Conservation (phyloP, 768 basidiomycete species). For the Lentinula raphanica region DNA sequence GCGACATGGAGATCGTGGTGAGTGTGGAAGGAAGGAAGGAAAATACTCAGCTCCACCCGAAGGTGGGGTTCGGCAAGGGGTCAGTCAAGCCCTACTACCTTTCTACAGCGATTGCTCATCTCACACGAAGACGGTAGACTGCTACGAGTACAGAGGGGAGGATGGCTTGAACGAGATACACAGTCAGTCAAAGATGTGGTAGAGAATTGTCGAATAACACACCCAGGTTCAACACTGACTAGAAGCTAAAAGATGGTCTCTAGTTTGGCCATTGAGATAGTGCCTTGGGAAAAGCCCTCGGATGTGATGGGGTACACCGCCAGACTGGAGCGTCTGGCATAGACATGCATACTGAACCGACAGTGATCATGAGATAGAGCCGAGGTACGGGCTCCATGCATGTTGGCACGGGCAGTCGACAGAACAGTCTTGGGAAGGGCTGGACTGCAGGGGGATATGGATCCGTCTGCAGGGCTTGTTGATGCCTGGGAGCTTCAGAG, state of each 20-base stretch:
- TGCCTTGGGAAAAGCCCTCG: conserved; percentile 93
- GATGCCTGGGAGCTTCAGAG: background rate
- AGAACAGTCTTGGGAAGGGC: background rate
- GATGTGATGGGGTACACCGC: conserved; percentile 96
- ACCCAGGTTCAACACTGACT: conserved; percentile 81
- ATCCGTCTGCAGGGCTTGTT: background rate
- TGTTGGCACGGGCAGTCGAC: background rate
- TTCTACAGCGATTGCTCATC: too few species aligned
- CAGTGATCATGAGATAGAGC: conserved; percentile 97
- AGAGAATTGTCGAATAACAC: conserved; percentile 24
- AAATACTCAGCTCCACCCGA: too few species aligned
- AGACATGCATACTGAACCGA: conserved; percentile 99
- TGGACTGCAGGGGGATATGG: background rate
- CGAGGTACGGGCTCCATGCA: conserved; percentile 44
- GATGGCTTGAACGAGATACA: too few species aligned
- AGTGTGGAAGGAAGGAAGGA: too few species aligned
- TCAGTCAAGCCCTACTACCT: too few species aligned
- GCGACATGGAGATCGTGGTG: too few species aligned
- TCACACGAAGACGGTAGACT: too few species aligned
- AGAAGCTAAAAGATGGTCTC: conserved; percentile 97
- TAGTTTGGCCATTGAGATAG: conserved; percentile 94
- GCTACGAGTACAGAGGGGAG: too few species aligned
- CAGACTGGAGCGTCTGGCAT: conserved; percentile 92
- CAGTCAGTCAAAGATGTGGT: too few species aligned
- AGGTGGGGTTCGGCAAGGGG: too few species aligned